Percentiles rank a stretch among this genome's conserved stretches.
Evolutionary conservation across 768 basidiomycete genomes (phyloP).

Genomic region (Pleurotus pulmonarius): DNA sequence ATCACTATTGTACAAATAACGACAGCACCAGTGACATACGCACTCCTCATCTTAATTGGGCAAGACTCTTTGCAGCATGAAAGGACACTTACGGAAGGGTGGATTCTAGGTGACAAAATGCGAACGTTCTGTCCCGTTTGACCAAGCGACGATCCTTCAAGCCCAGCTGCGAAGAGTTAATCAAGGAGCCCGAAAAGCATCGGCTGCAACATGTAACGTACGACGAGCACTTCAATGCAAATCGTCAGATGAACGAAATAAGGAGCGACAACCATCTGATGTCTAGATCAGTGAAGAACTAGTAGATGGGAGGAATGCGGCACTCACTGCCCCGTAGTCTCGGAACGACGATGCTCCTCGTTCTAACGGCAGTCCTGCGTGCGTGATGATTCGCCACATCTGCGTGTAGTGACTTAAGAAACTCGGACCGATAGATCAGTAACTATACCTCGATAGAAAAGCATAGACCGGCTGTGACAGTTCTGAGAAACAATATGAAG

Average conservation of each 20-base stretch:
- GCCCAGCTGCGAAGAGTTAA: neutral
- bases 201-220: neutral
- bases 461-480: neutral
- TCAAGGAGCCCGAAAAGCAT: too few species aligned
- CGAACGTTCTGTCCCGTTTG: neutral
- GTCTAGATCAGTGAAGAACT: too few species aligned
- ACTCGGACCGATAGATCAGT: neutral
- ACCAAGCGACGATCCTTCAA: neutral
- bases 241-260: neutral
- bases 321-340: neutral
- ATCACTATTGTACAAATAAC: neutral
- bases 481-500: neutral
- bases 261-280: neutral
- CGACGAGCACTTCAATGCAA: neutral
- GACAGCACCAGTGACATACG: neutral
- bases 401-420: neutral
- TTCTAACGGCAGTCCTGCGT: neutral
- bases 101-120: neutral
- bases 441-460: neutral
- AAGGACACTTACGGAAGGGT: neutral
- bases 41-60: neutral
- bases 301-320: too few species aligned
- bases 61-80: neutral
- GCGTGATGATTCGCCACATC: conserved; percentile 1
- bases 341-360: neutral